phyloP scores from a whole-genome alignment of 257 asterid genomes.

The Vinca minor region DNA sequence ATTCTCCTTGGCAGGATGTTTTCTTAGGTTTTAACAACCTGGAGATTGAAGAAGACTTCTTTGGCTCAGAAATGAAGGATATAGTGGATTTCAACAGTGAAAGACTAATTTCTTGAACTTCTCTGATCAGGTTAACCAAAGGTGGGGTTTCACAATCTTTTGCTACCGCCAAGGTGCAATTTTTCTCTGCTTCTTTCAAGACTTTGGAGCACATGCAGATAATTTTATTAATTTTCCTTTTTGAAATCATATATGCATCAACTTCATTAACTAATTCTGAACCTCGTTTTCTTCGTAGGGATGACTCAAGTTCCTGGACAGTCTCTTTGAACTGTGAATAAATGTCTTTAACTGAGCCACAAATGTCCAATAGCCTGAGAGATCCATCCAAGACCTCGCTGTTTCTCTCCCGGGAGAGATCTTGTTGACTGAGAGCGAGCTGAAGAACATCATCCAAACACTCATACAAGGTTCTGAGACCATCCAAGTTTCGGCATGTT shows the following conservation, averaged over 20 bases:
- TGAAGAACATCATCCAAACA: constrained; percentile 17
- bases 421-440: constrained; percentile 30
- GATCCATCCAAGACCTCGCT: constrained; percentile 21
- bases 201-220: constrained; percentile 18
- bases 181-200: constrained; percentile 16
- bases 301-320: constrained; percentile 28
- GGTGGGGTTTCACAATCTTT: background rate
- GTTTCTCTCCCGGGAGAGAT: constrained; percentile 2
- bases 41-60: constrained; percentile 26
- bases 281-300: constrained; percentile 23
- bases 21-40: constrained; percentile 13
- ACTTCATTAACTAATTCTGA: constrained; percentile 5
- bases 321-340: constrained; percentile 18
- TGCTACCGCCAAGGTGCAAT: background rate
- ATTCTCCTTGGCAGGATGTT: background rate
- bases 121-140: constrained; percentile 14
- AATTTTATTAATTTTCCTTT: constrained; percentile 24
- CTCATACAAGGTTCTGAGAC: constrained; percentile 24
- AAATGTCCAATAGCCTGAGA: constrained; percentile 24
- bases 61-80: constrained; percentile 18
- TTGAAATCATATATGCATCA: constrained; percentile 18
- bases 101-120: constrained; percentile 19
- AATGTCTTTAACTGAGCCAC: constrained; percentile 14
- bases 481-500: constrained; percentile 20
- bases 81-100: constrained; percentile 16